Evolutionary conservation across 352 stramenopile species (phyloP), one percentile per base, ranked within the genome.

Genomic region (Globisporangium emineosum): DNA sequence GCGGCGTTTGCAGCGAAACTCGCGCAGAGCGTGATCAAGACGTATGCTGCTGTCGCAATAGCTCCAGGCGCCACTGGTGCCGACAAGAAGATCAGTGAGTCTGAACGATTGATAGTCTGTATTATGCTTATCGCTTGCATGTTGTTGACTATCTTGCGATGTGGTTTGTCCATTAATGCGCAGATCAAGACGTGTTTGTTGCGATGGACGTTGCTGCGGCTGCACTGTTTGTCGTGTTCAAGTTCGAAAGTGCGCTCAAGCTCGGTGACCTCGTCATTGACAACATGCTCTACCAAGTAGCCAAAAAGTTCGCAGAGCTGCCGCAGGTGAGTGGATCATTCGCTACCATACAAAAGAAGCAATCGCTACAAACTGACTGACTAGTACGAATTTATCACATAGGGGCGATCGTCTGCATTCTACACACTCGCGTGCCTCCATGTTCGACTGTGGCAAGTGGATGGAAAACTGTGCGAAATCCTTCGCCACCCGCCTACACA

Each of bases 261-360:
- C 65, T 93, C 13, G 72, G 73, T 27, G 82, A 90, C 25, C 68
- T 90, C 35, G 82, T 91, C 54, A 25, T 88, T 25, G 84, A 91
- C 52, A 93, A 90, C 64, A 70, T 93, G 71, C 71, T 93, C 13
- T 93, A 93, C 40, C 84, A 93, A 71, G 73, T 91, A 13, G 71
- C 82, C 33, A 93, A 93, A 70, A 90, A 88, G 49, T 85, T 82
- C 55, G 64, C 70, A 0, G 82, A 90, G 29, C 77, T 87, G 9
- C 73, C 78, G 10, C 58, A 72, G 33, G 82, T 84, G 51, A 32
- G 73, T 65, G 17, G 5, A 6, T 52, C 7, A 13, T 54, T 47
- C 5, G 6, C 10, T 45, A 25, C 37, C 10, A 45, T n/a, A 17
- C 37, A 45, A 45, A 8, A 8, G 15, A n/a, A 21, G 1, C 5